These are phyloP conservation scores for Podaxis sp. DNA, from an alignment of 768 basidiomycete species.

Conservation along the genomic window DNA sequence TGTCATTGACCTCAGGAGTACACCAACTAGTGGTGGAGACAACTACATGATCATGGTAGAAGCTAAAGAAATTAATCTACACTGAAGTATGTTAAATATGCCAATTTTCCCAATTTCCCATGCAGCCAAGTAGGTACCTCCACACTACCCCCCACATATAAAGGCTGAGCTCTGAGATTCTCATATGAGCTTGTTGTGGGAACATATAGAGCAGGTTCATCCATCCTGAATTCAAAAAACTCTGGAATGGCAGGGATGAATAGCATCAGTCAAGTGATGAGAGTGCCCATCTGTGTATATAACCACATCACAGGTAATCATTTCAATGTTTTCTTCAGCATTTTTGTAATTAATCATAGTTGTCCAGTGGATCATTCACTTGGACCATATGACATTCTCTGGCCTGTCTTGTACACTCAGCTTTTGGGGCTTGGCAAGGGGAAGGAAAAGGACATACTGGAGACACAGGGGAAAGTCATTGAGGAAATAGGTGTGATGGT, in stretches of 20 bases:
- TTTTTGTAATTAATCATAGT: slow-evolving; percentile 2
- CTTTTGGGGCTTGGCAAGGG: neutral
- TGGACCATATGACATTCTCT: slow-evolving; percentile 78
- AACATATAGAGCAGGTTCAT: slow-evolving; percentile 64
- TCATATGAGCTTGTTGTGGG: slow-evolving; percentile 91
- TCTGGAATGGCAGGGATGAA: slow-evolving; percentile 37
- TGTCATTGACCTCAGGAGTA: no score
- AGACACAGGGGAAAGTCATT: slow-evolving; percentile 37
- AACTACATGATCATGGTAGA: no score
- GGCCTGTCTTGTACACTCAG: slow-evolving; percentile 58
- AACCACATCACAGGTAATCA: slow-evolving; percentile 77
- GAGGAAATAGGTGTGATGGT: slow-evolving; percentile 27
- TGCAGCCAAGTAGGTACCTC: no score
- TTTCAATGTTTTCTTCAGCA: neutral
- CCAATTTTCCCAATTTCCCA: no score
- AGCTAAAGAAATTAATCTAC: no score
- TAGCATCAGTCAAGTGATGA: slow-evolving; percentile 77
- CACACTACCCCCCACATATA: slow-evolving; percentile 87
- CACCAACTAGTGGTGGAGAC: no score
- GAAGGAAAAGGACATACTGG: slow-evolving; percentile 31
- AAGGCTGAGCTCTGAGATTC: slow-evolving; percentile 80
- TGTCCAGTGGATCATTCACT: slow-evolving; percentile 50
- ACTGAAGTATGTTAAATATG: no score
- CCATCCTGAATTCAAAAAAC: slow-evolving; percentile 22
- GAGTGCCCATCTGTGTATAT: slow-evolving; percentile 89